Base-by-base conservation (phyloP, 1,284 basidiomycete genomes). In the Ustilago sp. region DNA sequence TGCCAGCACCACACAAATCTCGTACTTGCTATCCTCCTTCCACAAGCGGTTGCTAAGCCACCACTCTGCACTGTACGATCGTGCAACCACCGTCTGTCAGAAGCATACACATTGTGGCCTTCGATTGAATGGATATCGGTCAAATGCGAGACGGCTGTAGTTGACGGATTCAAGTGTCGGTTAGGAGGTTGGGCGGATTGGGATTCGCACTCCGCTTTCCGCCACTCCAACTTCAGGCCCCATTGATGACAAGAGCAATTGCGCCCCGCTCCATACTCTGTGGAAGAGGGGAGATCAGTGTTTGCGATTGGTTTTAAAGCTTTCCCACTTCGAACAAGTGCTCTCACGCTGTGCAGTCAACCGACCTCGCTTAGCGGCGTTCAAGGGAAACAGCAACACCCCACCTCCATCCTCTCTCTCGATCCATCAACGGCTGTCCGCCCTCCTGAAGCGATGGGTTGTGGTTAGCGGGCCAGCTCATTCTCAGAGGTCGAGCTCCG, bases 361-460 rank as follows among this genome's bases (percentile, higher is more conserved):
- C 23, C 23, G 48, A 48, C 35, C 65, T 68, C 59, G 65, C 65
- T 68, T 61, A 48, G 55, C 59, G 23, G 39, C 34, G 53, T 66
- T 48, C 36, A n/a, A 31, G 59, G 39, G 13, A 41, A 41, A 41
- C 17, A 38, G 39, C 17, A 6, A 17, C 11, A 41, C 39, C 17
- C 17, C 39, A 15, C 15, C 13, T 17, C 17, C 13, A 15, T 13
- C 39, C 15, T 41, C 39, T 17, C 39, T 41, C 48, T 50, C 51
- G 9, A 52, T 36, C 35, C 53, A 36, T 55, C 53, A 19, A 36
- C 0, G n/a, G 8, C 8, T 28, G n/a, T 52, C 12, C 15, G 4
- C 9, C 17, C 1, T 35, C 8, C 0, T 13, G 7, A 28, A 28
- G 23, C 23, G 23, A 28, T 28, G 2, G 23, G 3, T 28, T 3